These are phyloP conservation scores for Fusarium poae DNA, from an alignment of 2,329 filamentous ascomycete genomes.

Conservation along the genomic window DNA sequence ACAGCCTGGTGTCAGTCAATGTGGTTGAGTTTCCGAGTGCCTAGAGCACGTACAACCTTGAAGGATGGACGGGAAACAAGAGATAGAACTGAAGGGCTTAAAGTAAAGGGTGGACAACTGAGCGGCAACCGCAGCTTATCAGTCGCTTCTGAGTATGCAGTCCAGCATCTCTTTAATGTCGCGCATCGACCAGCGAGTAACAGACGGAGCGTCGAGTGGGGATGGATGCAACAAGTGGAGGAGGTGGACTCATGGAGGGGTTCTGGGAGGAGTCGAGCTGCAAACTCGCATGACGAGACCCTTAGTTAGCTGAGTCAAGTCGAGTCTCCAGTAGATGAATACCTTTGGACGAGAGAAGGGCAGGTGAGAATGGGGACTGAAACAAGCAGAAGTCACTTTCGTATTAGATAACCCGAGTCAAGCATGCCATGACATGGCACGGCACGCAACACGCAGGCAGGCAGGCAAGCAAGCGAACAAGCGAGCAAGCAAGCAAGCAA, in stretches of 20 bases:
- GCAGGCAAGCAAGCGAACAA: conserved; percentile 6
- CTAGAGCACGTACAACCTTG: conserved; percentile 39
- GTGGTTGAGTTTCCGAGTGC: conserved; percentile 29
- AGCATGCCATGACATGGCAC: conserved; percentile 11
- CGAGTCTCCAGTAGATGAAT: conserved; percentile 5
- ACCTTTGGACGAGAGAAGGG: conserved; percentile 3
- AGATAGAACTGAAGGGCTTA: conserved; percentile 44
- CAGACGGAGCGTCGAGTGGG: conserved; percentile 39
- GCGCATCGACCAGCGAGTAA: conserved; percentile 45
- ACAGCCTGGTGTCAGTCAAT: conserved; percentile 34
- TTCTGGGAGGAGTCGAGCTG: conserved; percentile 43
- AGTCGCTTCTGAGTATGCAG: conserved; percentile 45
- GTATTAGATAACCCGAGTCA: conserved; percentile 29
- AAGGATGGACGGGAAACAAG: conserved; percentile 35
- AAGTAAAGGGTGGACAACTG: conserved; percentile 43
- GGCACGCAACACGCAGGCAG: conserved; percentile 2
- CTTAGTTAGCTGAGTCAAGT: conserved; percentile 16
- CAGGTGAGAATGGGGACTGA: conserved; percentile 4
- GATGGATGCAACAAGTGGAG: conserved; percentile 45
- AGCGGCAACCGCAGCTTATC: conserved; percentile 50
- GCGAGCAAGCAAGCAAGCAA: conserved; percentile 15
- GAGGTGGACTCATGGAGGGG: conserved; percentile 46
- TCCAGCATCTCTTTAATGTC: conserved; percentile 45
- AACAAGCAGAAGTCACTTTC: conserved; percentile 17
- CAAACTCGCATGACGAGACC: conserved; percentile 39